Evolutionary conservation across 2,329 filamentous ascomycete genomes (phyloP).

Genomic region (Cladosporium halotolerans): DNA sequence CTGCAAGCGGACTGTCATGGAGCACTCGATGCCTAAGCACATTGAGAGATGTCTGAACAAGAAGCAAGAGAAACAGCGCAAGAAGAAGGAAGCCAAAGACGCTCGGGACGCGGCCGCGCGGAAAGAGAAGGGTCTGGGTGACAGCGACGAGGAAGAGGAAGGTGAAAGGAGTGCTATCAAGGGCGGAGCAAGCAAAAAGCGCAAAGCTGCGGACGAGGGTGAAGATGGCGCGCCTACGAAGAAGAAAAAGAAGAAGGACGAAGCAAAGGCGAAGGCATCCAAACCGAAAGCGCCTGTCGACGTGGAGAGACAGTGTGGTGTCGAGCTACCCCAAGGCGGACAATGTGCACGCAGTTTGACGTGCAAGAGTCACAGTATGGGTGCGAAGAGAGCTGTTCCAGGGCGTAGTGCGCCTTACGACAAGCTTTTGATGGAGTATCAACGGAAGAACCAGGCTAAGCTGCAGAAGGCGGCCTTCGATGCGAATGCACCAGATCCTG

Average conservation of each 20-base stretch:
- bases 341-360: slow-evolving; percentile 81
- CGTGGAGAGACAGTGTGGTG: slow-evolving; percentile 87
- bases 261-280: slow-evolving; percentile 55
- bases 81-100: slow-evolving; percentile 58
- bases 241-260: slow-evolving; percentile 65
- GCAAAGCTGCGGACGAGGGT: slow-evolving; percentile 47
- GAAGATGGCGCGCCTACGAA: slow-evolving; percentile 70
- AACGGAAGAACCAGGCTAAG: slow-evolving; percentile 98
- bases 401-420: slow-evolving; percentile 83
- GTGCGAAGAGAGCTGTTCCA: slow-evolving; percentile 80
- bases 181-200: slow-evolving; percentile 33
- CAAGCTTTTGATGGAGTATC: slow-evolving; percentile 62
- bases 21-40: slow-evolving; percentile 68
- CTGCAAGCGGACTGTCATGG: slow-evolving; percentile 83
- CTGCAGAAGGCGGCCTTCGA: slow-evolving; percentile 95
- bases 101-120: slow-evolving; percentile 44
- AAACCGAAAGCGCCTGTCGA: slow-evolving; percentile 88
- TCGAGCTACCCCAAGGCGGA: slow-evolving; percentile 73
- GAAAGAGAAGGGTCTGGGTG: slow-evolving; percentile 40
- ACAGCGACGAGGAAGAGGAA: slow-evolving; percentile 30
- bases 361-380: slow-evolving; percentile 88
- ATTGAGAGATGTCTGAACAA: slow-evolving; percentile 77
- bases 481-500: slow-evolving; percentile 74
- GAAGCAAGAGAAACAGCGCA: slow-evolving; percentile 62
- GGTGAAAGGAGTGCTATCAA: slow-evolving; percentile 26